Conservation (phyloP, 2,329 filamentous ascomycete genomes). For the Epichloe uncinata region DNA sequence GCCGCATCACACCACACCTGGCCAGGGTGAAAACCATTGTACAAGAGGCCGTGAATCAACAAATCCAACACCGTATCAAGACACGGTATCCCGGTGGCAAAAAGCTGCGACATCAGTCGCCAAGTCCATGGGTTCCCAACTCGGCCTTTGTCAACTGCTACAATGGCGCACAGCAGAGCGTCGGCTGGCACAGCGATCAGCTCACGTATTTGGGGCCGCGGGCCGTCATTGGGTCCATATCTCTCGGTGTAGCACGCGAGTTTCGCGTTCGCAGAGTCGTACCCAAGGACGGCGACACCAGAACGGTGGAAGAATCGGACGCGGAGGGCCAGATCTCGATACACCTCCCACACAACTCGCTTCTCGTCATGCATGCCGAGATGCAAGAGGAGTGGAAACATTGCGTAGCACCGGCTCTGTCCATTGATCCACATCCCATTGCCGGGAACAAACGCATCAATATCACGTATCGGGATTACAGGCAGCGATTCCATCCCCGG, state of each 20-base stretch:
- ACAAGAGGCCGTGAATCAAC: constrained; percentile 60
- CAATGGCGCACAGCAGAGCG: constrained; percentile 62
- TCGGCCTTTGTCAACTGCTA: constrained; percentile 95
- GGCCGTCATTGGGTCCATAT: constrained; percentile 78
- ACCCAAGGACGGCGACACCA: constrained; percentile 36
- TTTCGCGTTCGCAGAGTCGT: constrained; percentile 75
- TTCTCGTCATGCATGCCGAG: constrained; percentile 91
- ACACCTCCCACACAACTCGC: constrained; percentile 85
- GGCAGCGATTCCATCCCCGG: constrained; percentile 59
- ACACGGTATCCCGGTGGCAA: constrained; percentile 52
- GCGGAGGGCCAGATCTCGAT: constrained; percentile 79
- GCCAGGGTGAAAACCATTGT: constrained; percentile 55
- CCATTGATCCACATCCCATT: constrained; percentile 74
- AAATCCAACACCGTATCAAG: constrained; percentile 59
- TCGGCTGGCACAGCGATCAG: constrained; percentile 88
- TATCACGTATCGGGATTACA: constrained; percentile 85
- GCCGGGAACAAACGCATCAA: constrained; percentile 76
- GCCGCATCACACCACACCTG: constrained; percentile 63
- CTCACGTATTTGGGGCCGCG: constrained; percentile 89
- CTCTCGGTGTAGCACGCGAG: constrained; percentile 81
- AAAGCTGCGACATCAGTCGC: constrained; percentile 68
- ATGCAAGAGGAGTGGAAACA: constrained; percentile 99
- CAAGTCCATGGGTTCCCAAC: constrained; percentile 66
- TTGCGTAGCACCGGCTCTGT: constrained; percentile 57
- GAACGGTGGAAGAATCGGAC: constrained; percentile 36